A percentile compares a stretch with the other conserved stretches of the same genome.
Conservation (phyloP, 2,329 filamentous ascomycete species). For the Saccharata proteae region DNA sequence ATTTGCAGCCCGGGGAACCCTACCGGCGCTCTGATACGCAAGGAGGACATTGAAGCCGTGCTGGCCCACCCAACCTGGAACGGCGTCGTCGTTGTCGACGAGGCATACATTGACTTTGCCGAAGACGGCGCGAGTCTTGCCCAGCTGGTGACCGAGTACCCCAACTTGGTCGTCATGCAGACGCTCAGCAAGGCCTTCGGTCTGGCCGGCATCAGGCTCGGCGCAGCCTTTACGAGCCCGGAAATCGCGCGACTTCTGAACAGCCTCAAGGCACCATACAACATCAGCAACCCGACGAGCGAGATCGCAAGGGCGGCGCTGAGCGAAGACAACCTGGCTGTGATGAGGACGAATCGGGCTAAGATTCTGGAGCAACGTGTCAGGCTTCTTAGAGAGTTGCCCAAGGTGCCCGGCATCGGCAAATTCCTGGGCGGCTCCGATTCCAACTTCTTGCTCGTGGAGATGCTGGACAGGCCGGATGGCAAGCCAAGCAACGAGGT, state of each 20-base stretch:
- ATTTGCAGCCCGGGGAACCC: constrained; percentile 94
- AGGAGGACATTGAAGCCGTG: constrained; percentile 59
- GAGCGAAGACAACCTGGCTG: constrained; percentile 49
- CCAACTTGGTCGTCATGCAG: constrained; percentile 95
- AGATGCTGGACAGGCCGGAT: constrained; percentile 59
- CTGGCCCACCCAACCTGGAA: constrained; percentile 90
- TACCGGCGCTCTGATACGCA: constrained; percentile 66
- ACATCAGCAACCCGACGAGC: constrained; percentile 79
- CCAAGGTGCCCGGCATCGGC: constrained; percentile 65
- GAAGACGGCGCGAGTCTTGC: constrained; percentile 68
- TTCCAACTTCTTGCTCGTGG: constrained; percentile 83
- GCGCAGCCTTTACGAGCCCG: constrained; percentile 67
- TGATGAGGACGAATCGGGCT: constrained; percentile 61
- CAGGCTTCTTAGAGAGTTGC: constrained; percentile 61
- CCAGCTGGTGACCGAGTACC: constrained; percentile 84
- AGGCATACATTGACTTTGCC: constrained; percentile 95
- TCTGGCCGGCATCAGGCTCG: constrained; percentile 82
- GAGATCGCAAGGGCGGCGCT: constrained; percentile 67
- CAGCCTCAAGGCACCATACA: constrained; percentile 91
- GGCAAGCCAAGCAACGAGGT: constrained; percentile 68
- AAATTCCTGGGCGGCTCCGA: constrained; percentile 65
- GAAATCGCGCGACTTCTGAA: constrained; percentile 73
- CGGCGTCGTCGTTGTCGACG: constrained; percentile 79
- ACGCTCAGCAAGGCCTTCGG: constrained; percentile 97
- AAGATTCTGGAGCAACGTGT: constrained; percentile 65